Evolutionary conservation across 352 stramenopile genomes (phyloP), one percentile per base, ranked within the genome.

Genomic region (Phytophthora brassicae): DNA sequence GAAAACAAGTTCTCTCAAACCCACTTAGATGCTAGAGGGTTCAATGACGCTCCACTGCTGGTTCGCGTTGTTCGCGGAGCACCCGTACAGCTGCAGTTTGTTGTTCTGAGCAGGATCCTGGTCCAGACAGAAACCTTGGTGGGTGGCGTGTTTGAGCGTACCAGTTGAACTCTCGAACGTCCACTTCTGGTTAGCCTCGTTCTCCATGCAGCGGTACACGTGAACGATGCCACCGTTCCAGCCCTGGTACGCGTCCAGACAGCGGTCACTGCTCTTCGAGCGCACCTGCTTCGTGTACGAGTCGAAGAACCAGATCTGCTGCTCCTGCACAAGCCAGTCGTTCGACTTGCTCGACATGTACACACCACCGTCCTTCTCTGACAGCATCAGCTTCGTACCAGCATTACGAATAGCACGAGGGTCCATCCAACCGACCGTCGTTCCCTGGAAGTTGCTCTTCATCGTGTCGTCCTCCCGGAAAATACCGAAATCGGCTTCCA

Each of bases 301-400:
- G 42, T 92, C 77, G 28, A 82, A 90, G 72, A 79, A 90, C 79
- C 79, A 92, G 33, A 77, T 64, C 38, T 88, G 79, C 39, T 86
- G 72, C 54, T 90, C 77, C 16, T 72, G 57, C 41, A 75, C 68
- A 13, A 84, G 61, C 74, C 77, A 84, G 46, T 84, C 69, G 23
- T 14, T 67, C 20, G 78, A 77, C 42, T 70, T 70, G 7, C 36
- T 38, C 6, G 74, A 67, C 72, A 85, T 80, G 64, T 71, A 66
- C 24, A 88, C 22, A 7, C 56, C 57, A 3, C 68, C 64, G 19
- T 64, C 66, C 0, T 81, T 66, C 49, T 79, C 77, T 1, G 79
- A 84, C 20, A 81, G 42, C n/a, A 77, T 1, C 12, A 61, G n/a
- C 4, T 65, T 70, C 0, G 69, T 69, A 8, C 62, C 70, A 17